Conservation (phyloP, 768 basidiomycete genomes). For the Naematelia encephala region DNA sequence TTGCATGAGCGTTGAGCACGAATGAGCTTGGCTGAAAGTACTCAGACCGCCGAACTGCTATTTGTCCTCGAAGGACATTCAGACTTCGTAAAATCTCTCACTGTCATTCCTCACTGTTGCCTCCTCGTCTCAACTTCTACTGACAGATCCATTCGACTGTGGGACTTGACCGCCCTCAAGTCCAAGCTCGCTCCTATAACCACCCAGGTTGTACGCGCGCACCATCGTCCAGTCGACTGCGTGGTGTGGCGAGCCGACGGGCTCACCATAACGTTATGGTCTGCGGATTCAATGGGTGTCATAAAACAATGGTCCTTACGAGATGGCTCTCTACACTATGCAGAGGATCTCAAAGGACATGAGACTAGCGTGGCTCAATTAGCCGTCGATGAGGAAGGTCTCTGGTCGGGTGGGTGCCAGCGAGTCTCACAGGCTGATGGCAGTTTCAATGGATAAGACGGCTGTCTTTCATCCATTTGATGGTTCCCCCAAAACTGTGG, state of each 20-base stretch:
- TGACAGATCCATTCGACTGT: conserved; percentile 81
- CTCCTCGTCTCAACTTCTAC: conserved; percentile 83
- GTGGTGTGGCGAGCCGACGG: conserved; percentile 56
- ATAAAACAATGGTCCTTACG: conserved; percentile 73
- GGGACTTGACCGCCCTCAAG: conserved; percentile 57
- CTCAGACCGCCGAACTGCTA: conserved; percentile 66
- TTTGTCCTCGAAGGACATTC: conserved; percentile 73
- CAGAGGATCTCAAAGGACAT: conserved; percentile 64
- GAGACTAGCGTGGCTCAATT: conserved; percentile 80
- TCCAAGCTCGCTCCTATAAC: conserved; percentile 41
- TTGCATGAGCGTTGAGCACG: too few species aligned
- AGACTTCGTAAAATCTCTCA: conserved; percentile 86
- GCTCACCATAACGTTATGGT: conserved; percentile 58
- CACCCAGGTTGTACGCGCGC: conserved; percentile 70
- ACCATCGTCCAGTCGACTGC: conserved; percentile 82
- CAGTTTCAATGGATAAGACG: conserved; percentile 87
- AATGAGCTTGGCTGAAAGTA: background rate
- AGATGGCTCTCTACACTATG: conserved; percentile 7
- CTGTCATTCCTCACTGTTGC: conserved; percentile 56
- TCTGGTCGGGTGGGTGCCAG: conserved; percentile 75
- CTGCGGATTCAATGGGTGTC: conserved; percentile 87
- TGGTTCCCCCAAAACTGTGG: conserved; percentile 16
- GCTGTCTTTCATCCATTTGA: conserved; percentile 59
- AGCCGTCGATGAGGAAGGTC: conserved; percentile 61
- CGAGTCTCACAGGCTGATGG: background rate